Percentiles rank a stretch among this genome's conserved stretches.
These are phyloP conservation scores for Ambispora gerdemannii DNA, from an alignment of 192 early-diverging fungal genomes.

Conservation along the genomic window DNA sequence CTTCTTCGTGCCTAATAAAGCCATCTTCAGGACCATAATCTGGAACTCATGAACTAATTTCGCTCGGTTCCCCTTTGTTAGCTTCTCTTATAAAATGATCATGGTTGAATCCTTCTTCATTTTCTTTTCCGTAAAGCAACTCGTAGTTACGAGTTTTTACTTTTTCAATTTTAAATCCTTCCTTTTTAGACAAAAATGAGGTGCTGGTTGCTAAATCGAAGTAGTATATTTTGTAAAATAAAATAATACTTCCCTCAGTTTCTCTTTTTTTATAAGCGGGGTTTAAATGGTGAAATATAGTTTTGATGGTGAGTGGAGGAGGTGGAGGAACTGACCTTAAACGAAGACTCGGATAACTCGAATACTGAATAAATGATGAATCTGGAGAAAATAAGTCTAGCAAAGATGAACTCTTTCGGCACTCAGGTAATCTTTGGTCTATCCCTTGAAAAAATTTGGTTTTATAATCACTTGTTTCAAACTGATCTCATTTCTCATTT, in stretches of 20 bases:
- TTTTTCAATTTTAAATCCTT: slow-evolving; percentile 3
- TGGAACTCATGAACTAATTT: slow-evolving; percentile 1
- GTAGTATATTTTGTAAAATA: slow-evolving; percentile 1
- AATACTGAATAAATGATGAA: neutral
- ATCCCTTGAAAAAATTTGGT: slow-evolving; percentile 2
- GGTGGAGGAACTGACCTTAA: neutral
- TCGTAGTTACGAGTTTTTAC: neutral
- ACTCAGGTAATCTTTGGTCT: neutral
- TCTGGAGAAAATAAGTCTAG: slow-evolving; percentile 2
- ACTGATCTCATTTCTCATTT: neutral
- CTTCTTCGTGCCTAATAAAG: neutral
- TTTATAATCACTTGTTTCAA: neutral
- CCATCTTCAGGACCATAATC: slow-evolving; percentile 2
- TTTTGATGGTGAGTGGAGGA: neutral
- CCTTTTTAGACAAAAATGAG: slow-evolving; percentile 1
- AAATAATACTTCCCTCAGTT: neutral
- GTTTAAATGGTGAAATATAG: neutral
- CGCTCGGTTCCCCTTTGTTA: neutral
- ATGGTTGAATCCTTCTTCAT: neutral
- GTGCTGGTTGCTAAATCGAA: neutral
- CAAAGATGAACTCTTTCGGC: neutral
- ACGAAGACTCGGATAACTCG: neutral
- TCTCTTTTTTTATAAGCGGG: neutral
- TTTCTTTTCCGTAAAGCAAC: slow-evolving; percentile 2
- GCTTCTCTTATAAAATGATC: slow-evolving; percentile 2